Evolutionary conservation across 495 filamentous ascomycete genomes (phyloP).

Genomic region (Lophiostoma macrostomum): DNA sequence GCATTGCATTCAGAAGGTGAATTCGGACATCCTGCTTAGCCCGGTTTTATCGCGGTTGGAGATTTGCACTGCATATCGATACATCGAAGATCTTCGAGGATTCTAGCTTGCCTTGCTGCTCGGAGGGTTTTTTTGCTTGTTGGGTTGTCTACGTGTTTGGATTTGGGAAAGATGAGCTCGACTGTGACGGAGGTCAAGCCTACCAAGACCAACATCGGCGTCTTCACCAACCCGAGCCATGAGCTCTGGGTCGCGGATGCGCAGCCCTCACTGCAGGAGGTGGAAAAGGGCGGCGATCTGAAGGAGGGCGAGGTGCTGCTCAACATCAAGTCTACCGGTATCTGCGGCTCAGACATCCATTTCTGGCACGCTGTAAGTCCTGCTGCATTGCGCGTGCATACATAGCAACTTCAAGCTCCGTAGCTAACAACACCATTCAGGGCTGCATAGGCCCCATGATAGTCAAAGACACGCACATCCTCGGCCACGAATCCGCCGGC

Average conservation of each 20-base stretch:
- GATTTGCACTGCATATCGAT: no score
- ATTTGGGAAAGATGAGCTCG: conserved; percentile 18
- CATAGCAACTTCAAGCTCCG: no score
- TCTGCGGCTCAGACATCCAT: conserved; percentile 92
- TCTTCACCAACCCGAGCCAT: conserved; percentile 90
- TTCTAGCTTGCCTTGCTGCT: background rate
- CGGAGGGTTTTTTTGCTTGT: background rate
- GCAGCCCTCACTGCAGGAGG: conserved; percentile 68
- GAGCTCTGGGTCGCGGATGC: conserved; percentile 86
- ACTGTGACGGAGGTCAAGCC: conserved; percentile 31
- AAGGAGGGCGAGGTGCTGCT: conserved; percentile 79
- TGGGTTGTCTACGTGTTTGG: background rate
- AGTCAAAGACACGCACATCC: conserved; percentile 78
- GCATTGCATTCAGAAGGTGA: no score
- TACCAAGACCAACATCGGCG: conserved; percentile 82
- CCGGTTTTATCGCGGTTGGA: no score
- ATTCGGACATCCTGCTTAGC: no score
- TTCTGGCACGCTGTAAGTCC: conserved; percentile 80
- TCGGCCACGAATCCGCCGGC: conserved; percentile 90
- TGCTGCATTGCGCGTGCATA: no score
- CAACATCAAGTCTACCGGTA: conserved; percentile 84
- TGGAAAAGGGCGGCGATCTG: conserved; percentile 65
- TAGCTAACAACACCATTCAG: no score
- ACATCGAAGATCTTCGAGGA: background rate
- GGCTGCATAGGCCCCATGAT: conserved; percentile 95